These are phyloP conservation scores for Nannochloropsis granulata DNA, from an alignment of 108 stramenopile species.

Conservation along the genomic window DNA sequence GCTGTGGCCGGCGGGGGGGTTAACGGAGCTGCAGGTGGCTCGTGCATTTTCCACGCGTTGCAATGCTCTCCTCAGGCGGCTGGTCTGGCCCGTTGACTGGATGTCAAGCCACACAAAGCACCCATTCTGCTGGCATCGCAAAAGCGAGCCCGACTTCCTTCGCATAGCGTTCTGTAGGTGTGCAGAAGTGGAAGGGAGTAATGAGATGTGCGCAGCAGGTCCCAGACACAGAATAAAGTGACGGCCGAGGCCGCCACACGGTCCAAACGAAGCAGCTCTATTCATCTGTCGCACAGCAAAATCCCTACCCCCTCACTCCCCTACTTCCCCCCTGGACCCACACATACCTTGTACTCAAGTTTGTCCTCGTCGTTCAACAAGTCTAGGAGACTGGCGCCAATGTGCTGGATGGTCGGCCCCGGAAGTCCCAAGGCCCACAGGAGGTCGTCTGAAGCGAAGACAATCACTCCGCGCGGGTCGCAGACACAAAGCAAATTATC, in stretches of 20 bases:
- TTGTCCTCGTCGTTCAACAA: background rate
- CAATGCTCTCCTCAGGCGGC: background rate
- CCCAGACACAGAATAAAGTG: no score
- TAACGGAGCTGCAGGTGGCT: background rate
- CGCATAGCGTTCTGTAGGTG: background rate
- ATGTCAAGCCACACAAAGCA: background rate
- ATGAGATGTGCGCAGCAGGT: no score
- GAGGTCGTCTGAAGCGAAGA: background rate
- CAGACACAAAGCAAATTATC: background rate
- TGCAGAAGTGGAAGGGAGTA: no score
- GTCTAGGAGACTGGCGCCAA: background rate
- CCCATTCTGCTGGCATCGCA: background rate
- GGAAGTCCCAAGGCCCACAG: background rate
- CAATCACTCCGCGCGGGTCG: background rate
- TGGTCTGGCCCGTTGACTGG: background rate
- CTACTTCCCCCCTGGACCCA: background rate
- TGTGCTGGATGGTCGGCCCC: background rate
- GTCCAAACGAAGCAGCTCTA: no score
- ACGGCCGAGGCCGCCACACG: no score
- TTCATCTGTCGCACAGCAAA: no score
- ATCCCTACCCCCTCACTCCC: background rate
- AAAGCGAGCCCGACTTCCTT: background rate
- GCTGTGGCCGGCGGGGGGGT: no score
- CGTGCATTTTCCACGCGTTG: background rate
- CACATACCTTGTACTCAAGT: background rate